Evolutionary conservation across 371 early-diverging fungal genomes (phyloP).

Genomic region (Coemansia sp.): DNA sequence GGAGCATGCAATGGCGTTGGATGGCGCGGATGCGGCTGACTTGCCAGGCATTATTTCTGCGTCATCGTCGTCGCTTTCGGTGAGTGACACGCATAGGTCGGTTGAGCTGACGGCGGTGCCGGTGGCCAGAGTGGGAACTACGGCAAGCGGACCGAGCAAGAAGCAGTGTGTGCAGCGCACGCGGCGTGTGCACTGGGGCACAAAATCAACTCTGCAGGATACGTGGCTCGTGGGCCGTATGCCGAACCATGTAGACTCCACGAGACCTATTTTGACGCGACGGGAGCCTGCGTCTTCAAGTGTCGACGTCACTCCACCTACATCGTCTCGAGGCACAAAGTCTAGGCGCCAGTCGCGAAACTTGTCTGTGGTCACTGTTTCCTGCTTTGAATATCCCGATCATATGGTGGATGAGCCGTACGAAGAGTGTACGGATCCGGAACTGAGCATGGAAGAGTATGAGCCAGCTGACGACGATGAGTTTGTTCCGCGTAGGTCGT

Average conservation of each 20-base stretch:
- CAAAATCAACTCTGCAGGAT: conserved; percentile 16
- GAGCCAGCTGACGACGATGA: conserved; percentile 13
- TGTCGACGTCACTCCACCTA: not conserved
- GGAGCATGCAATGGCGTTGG: not conserved
- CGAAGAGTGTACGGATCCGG: not conserved
- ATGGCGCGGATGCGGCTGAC: not conserved
- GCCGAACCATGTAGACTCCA: not conserved
- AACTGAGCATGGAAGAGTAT: not conserved
- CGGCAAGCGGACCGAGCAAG: conserved; percentile 13
- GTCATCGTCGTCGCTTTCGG: not conserved
- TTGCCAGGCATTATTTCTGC: not conserved
- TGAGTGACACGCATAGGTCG: conserved; percentile 28
- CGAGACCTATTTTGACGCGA: not conserved
- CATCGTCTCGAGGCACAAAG: not conserved
- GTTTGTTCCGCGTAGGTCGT: conserved; percentile 26
- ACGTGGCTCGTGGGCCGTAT: conserved; percentile 14
- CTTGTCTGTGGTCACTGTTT: conserved; percentile 17
- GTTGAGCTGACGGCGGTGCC: conserved; percentile 1
- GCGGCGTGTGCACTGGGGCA: conserved; percentile 33
- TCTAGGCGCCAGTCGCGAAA: conserved; percentile 7
- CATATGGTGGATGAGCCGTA: not conserved
- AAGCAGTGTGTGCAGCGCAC: conserved; percentile 18
- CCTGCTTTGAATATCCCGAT: conserved; percentile 32
- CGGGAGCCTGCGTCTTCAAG: too few relatives aligned
- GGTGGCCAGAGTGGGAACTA: not conserved